Conservation (phyloP, 106 monocot species). For the Cymbidium sinense region DNA sequence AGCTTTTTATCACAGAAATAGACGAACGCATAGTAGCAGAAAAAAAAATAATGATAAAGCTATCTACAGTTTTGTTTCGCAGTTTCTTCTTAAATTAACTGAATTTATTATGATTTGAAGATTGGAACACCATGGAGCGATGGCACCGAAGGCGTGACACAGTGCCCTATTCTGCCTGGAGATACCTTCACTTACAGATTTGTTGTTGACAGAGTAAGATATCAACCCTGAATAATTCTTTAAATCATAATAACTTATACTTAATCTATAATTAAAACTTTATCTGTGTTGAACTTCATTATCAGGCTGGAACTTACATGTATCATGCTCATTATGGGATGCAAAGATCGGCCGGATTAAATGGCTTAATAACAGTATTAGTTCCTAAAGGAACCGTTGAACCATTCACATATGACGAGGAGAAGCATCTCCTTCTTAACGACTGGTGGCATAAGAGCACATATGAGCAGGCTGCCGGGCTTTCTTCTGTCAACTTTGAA, state of each 20-base stretch:
- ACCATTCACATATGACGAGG: conserved; percentile 62
- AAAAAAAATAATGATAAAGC: too few relatives aligned
- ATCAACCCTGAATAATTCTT: too few relatives aligned
- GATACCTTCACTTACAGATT: conserved; percentile 72
- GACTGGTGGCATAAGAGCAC: conserved; percentile 96
- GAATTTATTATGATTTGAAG: conserved; percentile 10
- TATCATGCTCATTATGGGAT: conserved; percentile 92
- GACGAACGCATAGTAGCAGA: too few relatives aligned
- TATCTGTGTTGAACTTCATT: too few relatives aligned
- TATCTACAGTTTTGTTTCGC: too few relatives aligned
- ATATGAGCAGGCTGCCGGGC: conserved; percentile 46
- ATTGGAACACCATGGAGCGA: conserved; percentile 83
- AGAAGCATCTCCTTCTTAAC: conserved; percentile 50
- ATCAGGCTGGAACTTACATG: conserved; percentile 78
- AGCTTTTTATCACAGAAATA: too few relatives aligned
- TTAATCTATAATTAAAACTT: too few relatives aligned
- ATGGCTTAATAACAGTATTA: conserved; percentile 56
- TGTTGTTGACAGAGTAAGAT: conserved; percentile 67
- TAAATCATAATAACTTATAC: too few relatives aligned
- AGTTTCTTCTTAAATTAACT: too few relatives aligned
- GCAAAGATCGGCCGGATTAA: conserved; percentile 74
- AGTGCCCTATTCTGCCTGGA: conserved; percentile 71
- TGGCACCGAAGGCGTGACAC: conserved; percentile 73
- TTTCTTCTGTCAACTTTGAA: conserved; percentile 30
- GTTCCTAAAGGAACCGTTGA: conserved; percentile 31